Evolutionary conservation across 2,329 filamentous ascomycete species (phyloP).

Genomic region (Aspergillus proliferans): DNA sequence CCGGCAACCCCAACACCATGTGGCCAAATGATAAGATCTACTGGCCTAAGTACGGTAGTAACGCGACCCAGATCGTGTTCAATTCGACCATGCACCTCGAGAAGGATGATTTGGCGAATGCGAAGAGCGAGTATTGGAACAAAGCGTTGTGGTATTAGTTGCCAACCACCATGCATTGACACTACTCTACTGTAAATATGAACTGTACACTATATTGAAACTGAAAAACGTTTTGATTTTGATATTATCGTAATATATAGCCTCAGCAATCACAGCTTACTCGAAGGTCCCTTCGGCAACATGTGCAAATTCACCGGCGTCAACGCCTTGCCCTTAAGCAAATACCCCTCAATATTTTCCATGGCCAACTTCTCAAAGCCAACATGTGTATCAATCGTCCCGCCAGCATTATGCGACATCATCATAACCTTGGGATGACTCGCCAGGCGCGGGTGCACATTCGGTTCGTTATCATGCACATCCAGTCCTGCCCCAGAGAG

Average conservation of each 20-base stretch:
- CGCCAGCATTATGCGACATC: slow-evolving; percentile 45
- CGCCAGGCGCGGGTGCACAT: slow-evolving; percentile 42
- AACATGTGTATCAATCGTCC: slow-evolving; percentile 45
- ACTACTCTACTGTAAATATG: not conserved
- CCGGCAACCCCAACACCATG: slow-evolving; percentile 23
- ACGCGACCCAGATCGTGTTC: slow-evolving; percentile 24
- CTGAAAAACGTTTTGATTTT: no score
- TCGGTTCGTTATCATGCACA: slow-evolving; percentile 50
- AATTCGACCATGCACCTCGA: slow-evolving; percentile 25
- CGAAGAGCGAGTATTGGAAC: slow-evolving; percentile 27
- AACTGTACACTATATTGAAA: not conserved
- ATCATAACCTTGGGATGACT: slow-evolving; percentile 39
- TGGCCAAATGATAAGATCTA: slow-evolving; percentile 29
- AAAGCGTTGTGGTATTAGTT: slow-evolving; percentile 30
- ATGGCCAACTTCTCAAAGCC: slow-evolving; percentile 44
- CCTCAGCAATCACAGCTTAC: slow-evolving; percentile 5
- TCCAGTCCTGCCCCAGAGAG: slow-evolving; percentile 46
- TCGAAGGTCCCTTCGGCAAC: slow-evolving; percentile 27
- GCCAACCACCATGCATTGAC: not conserved
- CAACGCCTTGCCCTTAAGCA: slow-evolving; percentile 28
- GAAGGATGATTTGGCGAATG: slow-evolving; percentile 28
- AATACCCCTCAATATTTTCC: slow-evolving; percentile 39
- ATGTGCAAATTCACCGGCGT: slow-evolving; percentile 58
- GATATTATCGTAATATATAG: no score
- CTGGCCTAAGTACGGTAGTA: slow-evolving; percentile 26